Evolutionary conservation across 257 asterid species (phyloP).

Genomic region (Cynanchum wilfordii): DNA sequence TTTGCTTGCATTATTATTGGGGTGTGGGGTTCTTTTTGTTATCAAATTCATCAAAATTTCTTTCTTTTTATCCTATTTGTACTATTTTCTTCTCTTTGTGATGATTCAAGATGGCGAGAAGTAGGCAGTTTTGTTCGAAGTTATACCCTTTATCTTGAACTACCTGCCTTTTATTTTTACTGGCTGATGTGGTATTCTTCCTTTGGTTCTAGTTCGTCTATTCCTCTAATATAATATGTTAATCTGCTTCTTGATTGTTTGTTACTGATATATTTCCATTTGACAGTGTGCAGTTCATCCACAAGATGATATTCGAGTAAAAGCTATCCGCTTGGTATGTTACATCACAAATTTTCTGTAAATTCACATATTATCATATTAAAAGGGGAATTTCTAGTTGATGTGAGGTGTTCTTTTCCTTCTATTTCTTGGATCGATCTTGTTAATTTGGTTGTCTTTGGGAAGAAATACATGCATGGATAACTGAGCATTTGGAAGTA

Average conservation of each 20-base stretch:
- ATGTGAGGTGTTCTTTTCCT: constrained; percentile 10
- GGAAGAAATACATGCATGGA: background rate
- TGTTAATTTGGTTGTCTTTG: background rate
- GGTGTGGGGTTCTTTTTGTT: background rate
- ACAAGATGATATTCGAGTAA: constrained; percentile 81
- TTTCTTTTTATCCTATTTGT: background rate
- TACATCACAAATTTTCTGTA: background rate
- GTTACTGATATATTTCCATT: constrained; percentile 25
- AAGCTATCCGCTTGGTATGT: constrained; percentile 88
- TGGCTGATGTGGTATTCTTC: background rate
- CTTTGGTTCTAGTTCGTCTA: background rate
- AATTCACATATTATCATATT: background rate
- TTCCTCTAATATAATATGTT: background rate
- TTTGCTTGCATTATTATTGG: background rate
- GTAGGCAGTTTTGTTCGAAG: background rate
- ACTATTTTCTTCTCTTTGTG: background rate
- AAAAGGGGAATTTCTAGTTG: background rate
- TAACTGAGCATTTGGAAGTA: background rate
- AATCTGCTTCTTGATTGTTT: constrained; percentile 1
- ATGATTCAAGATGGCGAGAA: background rate
- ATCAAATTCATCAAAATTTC: background rate
- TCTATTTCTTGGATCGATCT: constrained; percentile 4
- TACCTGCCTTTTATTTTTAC: background rate
- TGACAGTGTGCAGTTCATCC: constrained; percentile 90
- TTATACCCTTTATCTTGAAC: background rate